phyloP scores from a whole-genome alignment of 1,284 basidiomycete species.

The Ganoderma lucidum region DNA sequence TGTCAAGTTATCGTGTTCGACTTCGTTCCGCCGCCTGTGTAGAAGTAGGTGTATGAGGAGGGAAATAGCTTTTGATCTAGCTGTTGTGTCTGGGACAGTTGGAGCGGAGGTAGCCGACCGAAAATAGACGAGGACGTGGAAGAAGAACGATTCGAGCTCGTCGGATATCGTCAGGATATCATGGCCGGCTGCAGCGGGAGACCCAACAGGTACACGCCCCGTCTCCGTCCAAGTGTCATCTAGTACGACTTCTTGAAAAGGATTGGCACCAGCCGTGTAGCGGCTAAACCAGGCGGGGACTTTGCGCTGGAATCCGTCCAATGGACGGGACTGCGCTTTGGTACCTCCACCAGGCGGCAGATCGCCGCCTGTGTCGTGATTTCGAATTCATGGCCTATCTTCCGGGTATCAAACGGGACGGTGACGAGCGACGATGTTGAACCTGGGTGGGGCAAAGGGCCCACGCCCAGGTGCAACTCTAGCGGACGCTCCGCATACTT shows the following conservation, averaged over 20 bases:
- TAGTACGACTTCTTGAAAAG: background rate
- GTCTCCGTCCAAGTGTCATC: no score
- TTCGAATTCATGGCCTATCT: background rate
- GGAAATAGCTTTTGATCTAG: background rate
- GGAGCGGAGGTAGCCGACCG: background rate
- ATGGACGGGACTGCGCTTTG: background rate
- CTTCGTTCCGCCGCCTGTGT: background rate
- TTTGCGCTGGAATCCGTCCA: background rate
- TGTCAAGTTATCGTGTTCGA: background rate
- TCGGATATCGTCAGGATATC: conserved; percentile 3
- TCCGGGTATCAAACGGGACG: background rate
- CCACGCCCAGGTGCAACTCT: no score
- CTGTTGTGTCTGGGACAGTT: background rate
- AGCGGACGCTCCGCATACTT: no score
- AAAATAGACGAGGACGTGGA: conserved; percentile 18
- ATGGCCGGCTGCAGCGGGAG: background rate
- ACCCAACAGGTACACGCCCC: background rate
- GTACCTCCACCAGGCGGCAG: background rate
- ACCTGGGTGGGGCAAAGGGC: no score
- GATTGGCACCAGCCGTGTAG: background rate
- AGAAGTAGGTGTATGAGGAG: background rate
- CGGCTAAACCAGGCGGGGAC: background rate
- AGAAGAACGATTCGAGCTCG: conserved; percentile 23
- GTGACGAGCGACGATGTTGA: background rate
- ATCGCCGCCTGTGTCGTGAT: background rate